A percentile compares a stretch with the other conserved stretches of the same genome.
phyloP scores from a whole-genome alignment of 2,329 filamentous ascomycete species.

The Helotiales sp. region DNA sequence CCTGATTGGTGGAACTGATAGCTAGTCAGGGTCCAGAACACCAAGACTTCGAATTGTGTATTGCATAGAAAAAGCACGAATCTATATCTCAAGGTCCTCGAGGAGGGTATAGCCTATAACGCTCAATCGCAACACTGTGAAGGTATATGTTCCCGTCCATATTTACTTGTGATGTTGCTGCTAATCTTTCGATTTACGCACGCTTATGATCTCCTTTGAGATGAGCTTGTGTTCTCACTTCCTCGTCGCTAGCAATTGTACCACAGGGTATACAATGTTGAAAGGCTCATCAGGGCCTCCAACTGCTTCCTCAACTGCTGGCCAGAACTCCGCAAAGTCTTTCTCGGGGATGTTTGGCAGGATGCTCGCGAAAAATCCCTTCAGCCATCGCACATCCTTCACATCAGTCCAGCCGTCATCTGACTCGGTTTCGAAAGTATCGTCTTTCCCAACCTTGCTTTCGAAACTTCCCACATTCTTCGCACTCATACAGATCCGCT shows the following conservation, averaged over 20 bases:
- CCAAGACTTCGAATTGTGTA: too few species aligned
- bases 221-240: background rate
- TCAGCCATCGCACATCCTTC: slow-evolving; percentile 6
- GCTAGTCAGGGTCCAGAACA: too few species aligned
- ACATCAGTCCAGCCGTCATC: slow-evolving; percentile 6
- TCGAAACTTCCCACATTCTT: background rate
- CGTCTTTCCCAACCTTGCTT: slow-evolving; percentile 4
- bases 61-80: too few species aligned
- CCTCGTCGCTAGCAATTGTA: slow-evolving; percentile 45
- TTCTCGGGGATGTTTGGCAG: background rate
- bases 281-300: background rate
- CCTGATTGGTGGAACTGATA: too few species aligned
- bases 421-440: slow-evolving; percentile 5
- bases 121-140: too few species aligned
- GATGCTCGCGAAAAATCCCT: slow-evolving; percentile 7
- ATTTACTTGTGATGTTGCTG: too few species aligned
- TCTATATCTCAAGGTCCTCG: too few species aligned
- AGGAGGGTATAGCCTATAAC: too few species aligned
- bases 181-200: too few species aligned
- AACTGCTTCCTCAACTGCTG: background rate
- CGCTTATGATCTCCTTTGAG: too few species aligned
- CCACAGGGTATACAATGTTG: slow-evolving; percentile 38
- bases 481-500: slow-evolving; percentile 3
- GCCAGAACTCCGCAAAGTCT: slow-evolving; percentile 3
- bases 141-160: too few species aligned